Percentiles rank a stretch among this genome's conserved stretches.
Evolutionary conservation across 75 land plant genomes (phyloP).

Genomic region (Isoetes taiwanensis): DNA sequence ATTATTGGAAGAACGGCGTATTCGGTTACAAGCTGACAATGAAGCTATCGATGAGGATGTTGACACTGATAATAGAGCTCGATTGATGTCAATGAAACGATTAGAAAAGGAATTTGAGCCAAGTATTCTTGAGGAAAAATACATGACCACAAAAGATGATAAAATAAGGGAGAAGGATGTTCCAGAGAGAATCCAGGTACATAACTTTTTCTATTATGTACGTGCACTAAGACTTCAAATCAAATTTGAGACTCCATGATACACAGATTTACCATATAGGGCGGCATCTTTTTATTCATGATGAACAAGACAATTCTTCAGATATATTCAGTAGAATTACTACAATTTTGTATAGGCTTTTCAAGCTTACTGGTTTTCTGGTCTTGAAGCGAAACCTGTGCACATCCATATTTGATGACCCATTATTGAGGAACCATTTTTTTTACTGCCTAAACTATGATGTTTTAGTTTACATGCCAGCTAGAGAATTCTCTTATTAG

Average conservation of each 20-base stretch:
- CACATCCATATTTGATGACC: too few relatives aligned
- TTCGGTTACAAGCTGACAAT: conserved; percentile 20
- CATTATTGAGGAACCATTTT: not conserved
- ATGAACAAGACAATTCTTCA: too few relatives aligned
- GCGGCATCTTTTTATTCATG: too few relatives aligned
- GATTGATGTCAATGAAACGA: conserved; percentile 25
- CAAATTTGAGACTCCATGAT: too few relatives aligned
- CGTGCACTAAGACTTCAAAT: too few relatives aligned
- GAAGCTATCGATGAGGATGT: conserved; percentile 27
- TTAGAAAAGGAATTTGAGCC: conserved; percentile 95
- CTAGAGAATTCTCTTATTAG: too few relatives aligned
- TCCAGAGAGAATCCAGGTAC: conserved; percentile 87
- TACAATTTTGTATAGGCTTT: too few relatives aligned
- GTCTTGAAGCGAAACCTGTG: too few relatives aligned
- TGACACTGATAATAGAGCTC: conserved; percentile 19
- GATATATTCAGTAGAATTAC: too few relatives aligned
- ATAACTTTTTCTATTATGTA: too few relatives aligned
- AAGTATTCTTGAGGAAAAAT: conserved; percentile 61
- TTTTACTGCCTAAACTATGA: not conserved
- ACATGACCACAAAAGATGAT: conserved; percentile 79
- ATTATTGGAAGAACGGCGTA: conserved; percentile 43
- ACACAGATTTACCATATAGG: too few relatives aligned
- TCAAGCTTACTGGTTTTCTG: too few relatives aligned
- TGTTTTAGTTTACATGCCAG: not conserved
- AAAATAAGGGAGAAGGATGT: conserved; percentile 51